phyloP scores from a whole-genome alignment of 148 eudicot species.

The Beta vulgaris region DNA sequence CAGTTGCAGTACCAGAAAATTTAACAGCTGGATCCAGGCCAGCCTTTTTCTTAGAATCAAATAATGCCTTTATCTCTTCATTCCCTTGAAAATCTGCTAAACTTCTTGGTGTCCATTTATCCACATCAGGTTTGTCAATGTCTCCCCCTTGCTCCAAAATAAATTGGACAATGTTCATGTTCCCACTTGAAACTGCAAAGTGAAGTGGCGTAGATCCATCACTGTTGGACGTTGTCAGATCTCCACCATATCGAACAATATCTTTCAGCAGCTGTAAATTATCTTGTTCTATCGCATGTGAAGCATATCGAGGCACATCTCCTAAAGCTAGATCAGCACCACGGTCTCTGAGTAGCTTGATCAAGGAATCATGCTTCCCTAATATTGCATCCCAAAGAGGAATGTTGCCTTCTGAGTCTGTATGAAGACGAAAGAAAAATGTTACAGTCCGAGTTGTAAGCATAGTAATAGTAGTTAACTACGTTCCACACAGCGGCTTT shows the following conservation, averaged over 20 bases:
- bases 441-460: too few species aligned
- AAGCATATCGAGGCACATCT: slow-evolving; percentile 55
- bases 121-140: slow-evolving; percentile 50
- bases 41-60: slow-evolving; percentile 32
- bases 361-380: slow-evolving; percentile 40
- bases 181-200: slow-evolving; percentile 51
- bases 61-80: slow-evolving; percentile 55
- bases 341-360: slow-evolving; percentile 47
- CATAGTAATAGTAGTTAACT: too few species aligned
- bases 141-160: slow-evolving; percentile 60
- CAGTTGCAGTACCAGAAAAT: slow-evolving; percentile 22
- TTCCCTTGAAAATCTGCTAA: slow-evolving; percentile 67
- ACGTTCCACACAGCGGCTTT: too few species aligned
- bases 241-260: slow-evolving; percentile 56
- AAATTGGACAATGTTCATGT: slow-evolving; percentile 50
- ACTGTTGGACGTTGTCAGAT: slow-evolving; percentile 37
- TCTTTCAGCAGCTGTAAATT: slow-evolving; percentile 52
- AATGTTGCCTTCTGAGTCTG: slow-evolving; percentile 78
- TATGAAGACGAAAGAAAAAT: slow-evolving; percentile 11
- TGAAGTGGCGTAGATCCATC: slow-evolving; percentile 70
- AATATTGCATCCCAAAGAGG: slow-evolving; percentile 86
- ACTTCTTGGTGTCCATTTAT: slow-evolving; percentile 65
- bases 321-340: slow-evolving; percentile 57
- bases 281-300: slow-evolving; percentile 53
- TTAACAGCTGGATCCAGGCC: slow-evolving; percentile 12